phyloP scores from a whole-genome alignment of 805 yeast genomes.

The Ogataea trehaloabstinens region DNA sequence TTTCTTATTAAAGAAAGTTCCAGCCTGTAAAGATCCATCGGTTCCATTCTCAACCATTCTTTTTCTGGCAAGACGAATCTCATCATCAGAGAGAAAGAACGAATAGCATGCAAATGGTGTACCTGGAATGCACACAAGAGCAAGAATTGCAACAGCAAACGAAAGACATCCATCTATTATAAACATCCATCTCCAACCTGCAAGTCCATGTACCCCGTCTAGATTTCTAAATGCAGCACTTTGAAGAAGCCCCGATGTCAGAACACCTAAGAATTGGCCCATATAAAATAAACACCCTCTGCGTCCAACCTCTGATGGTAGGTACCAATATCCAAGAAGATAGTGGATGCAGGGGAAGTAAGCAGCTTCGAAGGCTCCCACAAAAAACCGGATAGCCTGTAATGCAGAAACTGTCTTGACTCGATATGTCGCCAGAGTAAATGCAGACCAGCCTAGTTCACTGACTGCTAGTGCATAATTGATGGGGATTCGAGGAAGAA shows the following conservation, averaged over 20 bases:
- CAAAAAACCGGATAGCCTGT: constrained; percentile 61
- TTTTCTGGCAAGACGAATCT: constrained; percentile 49
- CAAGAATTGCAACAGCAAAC: constrained; percentile 25
- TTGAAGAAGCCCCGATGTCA: constrained; percentile 57
- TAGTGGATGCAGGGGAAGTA: constrained; percentile 62
- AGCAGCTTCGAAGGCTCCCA: constrained; percentile 72
- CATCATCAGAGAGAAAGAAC: constrained; percentile 53
- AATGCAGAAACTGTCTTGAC: constrained; percentile 50
- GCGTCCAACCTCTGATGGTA: constrained; percentile 54
- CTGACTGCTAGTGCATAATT: constrained; percentile 30
- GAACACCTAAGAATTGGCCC: constrained; percentile 61
- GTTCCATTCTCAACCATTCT: constrained; percentile 38
- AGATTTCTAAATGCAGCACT: constrained; percentile 33
- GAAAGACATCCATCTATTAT: constrained; percentile 47
- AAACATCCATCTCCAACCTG: constrained; percentile 58
- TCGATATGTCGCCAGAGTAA: constrained; percentile 56
- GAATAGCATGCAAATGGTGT: constrained; percentile 59
- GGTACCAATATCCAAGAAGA: constrained; percentile 56
- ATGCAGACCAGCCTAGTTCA: constrained; percentile 67
- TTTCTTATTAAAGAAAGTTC: constrained; percentile 37
- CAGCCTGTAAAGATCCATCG: constrained; percentile 23
- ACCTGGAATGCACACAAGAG: constrained; percentile 51
- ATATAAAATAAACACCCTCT: constrained; percentile 62
- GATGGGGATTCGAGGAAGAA: constrained; percentile 36
- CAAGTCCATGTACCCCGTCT: constrained; percentile 22